phyloP scores from a whole-genome alignment of 1,284 basidiomycete genomes.

The Boletus albobrunnescens region DNA sequence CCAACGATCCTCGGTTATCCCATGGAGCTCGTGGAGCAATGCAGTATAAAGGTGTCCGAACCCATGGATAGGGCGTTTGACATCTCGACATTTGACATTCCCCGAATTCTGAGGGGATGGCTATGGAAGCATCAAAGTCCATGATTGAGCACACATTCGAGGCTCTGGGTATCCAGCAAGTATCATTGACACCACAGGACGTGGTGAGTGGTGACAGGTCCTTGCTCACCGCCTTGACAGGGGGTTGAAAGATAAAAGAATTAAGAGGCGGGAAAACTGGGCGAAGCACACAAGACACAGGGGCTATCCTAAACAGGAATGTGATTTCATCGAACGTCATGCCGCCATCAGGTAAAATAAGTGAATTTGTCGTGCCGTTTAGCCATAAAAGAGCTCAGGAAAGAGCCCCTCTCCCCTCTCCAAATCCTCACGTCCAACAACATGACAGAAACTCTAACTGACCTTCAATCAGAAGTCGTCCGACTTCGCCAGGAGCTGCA shows the following conservation, averaged over 20 bases:
- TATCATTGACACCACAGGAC: conserved; percentile 26
- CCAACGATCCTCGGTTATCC: conserved; percentile 33
- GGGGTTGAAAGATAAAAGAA: conserved; percentile 20
- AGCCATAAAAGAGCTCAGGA: conserved; percentile 1
- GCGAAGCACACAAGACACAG: conserved; percentile 3
- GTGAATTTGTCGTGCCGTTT: neutral
- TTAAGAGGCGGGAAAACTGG: conserved; percentile 18
- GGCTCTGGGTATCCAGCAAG: conserved; percentile 25
- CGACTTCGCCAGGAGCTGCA: conserved; percentile 53
- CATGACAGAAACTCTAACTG: conserved; percentile 18
- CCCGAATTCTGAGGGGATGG: conserved; percentile 27
- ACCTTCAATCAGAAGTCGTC: conserved; percentile 49
- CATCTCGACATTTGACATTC: conserved; percentile 13
- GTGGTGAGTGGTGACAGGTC: conserved; percentile 16
- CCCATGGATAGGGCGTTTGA: conserved; percentile 21
- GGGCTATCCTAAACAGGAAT: conserved; percentile 1
- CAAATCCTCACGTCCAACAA: neutral
- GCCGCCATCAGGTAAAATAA: neutral
- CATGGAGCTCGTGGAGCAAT: conserved; percentile 35
- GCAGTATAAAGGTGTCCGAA: conserved; percentile 23
- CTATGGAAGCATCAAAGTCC: conserved; percentile 24
- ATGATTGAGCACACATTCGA: conserved; percentile 25
- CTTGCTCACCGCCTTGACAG: conserved; percentile 6
- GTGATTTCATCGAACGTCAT: neutral
- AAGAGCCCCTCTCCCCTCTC: neutral